A percentile compares a stretch with the other conserved stretches of the same genome.
Evolutionary conservation across 805 yeast species (phyloP).

Genomic region (Candida gorgasii): DNA sequence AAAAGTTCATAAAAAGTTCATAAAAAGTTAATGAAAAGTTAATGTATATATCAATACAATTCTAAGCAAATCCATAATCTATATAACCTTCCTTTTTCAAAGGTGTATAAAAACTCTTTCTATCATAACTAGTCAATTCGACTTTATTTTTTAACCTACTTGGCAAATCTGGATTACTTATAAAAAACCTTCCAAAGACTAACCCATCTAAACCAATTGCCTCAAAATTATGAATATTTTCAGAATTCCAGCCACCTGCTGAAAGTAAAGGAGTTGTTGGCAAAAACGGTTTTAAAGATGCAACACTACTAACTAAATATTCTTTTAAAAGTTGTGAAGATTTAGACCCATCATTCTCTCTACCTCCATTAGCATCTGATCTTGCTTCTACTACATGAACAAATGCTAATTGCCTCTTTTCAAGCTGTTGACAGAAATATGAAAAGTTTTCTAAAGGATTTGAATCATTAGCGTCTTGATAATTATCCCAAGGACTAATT

Average conservation of each 20-base stretch:
- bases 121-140: slow-evolving; percentile 9
- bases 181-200: slow-evolving; percentile 10
- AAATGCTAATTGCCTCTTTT: slow-evolving; percentile 16
- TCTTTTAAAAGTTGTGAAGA: background rate
- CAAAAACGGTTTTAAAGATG: background rate
- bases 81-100: slow-evolving; percentile 11
- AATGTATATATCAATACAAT: background rate
- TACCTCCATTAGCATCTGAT: slow-evolving; percentile 18
- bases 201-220: slow-evolving; percentile 5
- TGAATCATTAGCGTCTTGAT: slow-evolving; percentile 12
- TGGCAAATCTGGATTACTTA: slow-evolving; percentile 12
- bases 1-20: too few relatives aligned
- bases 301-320: slow-evolving; percentile 5
- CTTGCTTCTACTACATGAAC: slow-evolving; percentile 14
- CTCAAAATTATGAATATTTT: slow-evolving; percentile 6
- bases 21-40: background rate
- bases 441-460: slow-evolving; percentile 16
- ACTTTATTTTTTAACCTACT: background rate
- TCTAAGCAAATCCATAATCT: slow-evolving; percentile 3
- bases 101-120: slow-evolving; percentile 11
- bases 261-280: slow-evolving; percentile 15
- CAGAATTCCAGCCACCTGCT: slow-evolving; percentile 17
- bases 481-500: slow-evolving; percentile 23
- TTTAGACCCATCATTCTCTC: slow-evolving; percentile 14
- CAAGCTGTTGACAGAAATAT: slow-evolving; percentile 16